Percentiles rank a stretch among this genome's conserved stretches.
Evolutionary conservation across 2,329 filamentous ascomycete species (phyloP).

Genomic region (Pyrenochaeta sp.): DNA sequence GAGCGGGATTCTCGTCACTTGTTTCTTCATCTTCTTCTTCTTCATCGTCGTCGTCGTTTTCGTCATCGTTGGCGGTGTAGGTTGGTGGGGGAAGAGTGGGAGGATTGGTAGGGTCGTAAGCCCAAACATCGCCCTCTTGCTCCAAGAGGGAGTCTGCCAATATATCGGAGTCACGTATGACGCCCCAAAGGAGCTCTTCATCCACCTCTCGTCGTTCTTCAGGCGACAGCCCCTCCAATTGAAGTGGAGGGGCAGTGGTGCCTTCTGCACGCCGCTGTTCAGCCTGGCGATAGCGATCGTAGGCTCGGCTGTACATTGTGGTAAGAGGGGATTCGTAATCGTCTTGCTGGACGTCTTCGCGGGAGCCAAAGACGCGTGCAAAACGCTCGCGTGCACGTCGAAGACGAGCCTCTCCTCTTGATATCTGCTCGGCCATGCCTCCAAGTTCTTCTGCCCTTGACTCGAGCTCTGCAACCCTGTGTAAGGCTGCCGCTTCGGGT

Average conservation of each 20-base stretch:
- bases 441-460: conserved; percentile 10
- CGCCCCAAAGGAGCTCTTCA: conserved; percentile 42
- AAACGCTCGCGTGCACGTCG: conserved; percentile 39
- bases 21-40: no score
- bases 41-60: no score
- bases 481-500: no score
- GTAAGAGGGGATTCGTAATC: conserved; percentile 59
- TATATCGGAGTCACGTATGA: conserved; percentile 36
- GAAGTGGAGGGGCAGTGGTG: conserved; percentile 27
- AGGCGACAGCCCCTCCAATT: conserved; percentile 28
- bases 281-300: conserved; percentile 52
- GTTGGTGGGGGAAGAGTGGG: no score
- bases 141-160: conserved; percentile 17
- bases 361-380: conserved; percentile 53
- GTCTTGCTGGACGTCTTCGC: conserved; percentile 57
- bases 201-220: conserved; percentile 40
- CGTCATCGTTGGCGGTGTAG: no score
- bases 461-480: no score
- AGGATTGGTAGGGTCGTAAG: no score
- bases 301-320: conserved; percentile 56
- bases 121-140: conserved; percentile 28
- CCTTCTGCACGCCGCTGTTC: conserved; percentile 44
- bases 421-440: conserved; percentile 13
- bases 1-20: no score
- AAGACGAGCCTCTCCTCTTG: conserved; percentile 21